Conservation (phyloP, 108 stramenopile genomes). For the Nannochloropsis gaditana region DNA sequence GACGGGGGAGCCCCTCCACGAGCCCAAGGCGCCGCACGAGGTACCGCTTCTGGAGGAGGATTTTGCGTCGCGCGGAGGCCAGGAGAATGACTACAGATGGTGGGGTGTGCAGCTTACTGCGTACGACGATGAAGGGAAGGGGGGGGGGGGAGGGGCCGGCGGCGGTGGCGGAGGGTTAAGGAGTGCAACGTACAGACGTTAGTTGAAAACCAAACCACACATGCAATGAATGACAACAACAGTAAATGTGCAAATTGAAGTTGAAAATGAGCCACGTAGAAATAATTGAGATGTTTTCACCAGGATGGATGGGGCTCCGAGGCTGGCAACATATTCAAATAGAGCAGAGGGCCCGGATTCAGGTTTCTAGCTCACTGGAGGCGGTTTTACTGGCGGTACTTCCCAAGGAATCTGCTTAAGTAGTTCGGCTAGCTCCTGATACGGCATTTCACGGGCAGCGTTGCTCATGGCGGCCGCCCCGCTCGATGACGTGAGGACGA, state of each 20-base stretch:
- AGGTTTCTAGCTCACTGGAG: no score
- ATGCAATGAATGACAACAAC: no score
- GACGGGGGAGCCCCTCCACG: neutral
- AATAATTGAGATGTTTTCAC: no score
- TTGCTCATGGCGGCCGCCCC: slow-evolving; percentile 45
- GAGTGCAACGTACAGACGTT: neutral
- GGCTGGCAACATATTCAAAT: no score
- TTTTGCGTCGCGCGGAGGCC: neutral
- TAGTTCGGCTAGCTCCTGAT: slow-evolving; percentile 24
- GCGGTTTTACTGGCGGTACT: neutral
- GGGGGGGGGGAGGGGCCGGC: neutral
- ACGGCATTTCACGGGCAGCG: slow-evolving; percentile 35
- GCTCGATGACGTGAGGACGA: slow-evolving; percentile 37
- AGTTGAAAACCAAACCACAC: no score
- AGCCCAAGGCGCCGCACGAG: neutral
- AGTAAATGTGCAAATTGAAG: no score
- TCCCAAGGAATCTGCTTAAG: neutral
- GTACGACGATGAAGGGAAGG: neutral
- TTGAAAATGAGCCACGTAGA: no score
- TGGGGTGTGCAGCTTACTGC: neutral
- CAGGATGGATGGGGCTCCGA: no score
- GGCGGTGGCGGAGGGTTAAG: neutral
- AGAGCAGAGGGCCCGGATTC: no score
- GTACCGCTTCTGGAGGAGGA: neutral
- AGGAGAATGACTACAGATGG: neutral